These are phyloP conservation scores for Dysphania ambrosioides DNA, from an alignment of 148 eudicot species.

Conservation along the genomic window DNA sequence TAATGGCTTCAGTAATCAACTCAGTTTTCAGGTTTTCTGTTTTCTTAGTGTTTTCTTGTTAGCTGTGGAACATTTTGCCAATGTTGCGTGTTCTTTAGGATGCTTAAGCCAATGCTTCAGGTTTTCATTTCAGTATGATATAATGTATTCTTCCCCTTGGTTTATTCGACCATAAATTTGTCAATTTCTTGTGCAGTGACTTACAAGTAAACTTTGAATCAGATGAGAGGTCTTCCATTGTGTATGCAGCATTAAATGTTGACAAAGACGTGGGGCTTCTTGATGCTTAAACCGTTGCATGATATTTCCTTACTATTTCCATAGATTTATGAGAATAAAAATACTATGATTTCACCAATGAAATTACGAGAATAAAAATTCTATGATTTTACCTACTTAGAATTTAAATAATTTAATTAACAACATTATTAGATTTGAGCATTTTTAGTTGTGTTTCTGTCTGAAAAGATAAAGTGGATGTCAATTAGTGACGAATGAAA, in stretches of 20 bases:
- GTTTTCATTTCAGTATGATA: neutral
- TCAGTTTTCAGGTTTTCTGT: neutral
- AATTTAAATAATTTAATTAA: too few species aligned
- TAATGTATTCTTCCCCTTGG: neutral
- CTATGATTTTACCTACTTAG: too few species aligned
- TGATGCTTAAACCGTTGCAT: constrained; percentile 9
- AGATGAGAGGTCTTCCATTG: constrained; percentile 58
- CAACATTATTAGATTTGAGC: too few species aligned
- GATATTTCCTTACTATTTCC: neutral
- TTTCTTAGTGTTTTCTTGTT: too few species aligned
- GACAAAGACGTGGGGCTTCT: constrained; percentile 66
- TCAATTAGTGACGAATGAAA: too few species aligned
- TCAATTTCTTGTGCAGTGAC: constrained; percentile 47
- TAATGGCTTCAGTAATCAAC: neutral
- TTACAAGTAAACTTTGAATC: constrained; percentile 75
- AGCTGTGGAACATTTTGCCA: neutral
- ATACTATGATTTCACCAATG: too few species aligned
- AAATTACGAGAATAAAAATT: too few species aligned
- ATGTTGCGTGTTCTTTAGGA: neutral
- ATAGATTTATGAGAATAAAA: too few species aligned
- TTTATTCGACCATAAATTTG: neutral
- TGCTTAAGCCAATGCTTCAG: neutral
- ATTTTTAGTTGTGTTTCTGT: too few species aligned
- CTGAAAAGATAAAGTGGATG: too few species aligned
- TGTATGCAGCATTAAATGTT: constrained; percentile 65